phyloP scores from a whole-genome alignment of 306 rosid species.

The Boehmeria nivea region DNA sequence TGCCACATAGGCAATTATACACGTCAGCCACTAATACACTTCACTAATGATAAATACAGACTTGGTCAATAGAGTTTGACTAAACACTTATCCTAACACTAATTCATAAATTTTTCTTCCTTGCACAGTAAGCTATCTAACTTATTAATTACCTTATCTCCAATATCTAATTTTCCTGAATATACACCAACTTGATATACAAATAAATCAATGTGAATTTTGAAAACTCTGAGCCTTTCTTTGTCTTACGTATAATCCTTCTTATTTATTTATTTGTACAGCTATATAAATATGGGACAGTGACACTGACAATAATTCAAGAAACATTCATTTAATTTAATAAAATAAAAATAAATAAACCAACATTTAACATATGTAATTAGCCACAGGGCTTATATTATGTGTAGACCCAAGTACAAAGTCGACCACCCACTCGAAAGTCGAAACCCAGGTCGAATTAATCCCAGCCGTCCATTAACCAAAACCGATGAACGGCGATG shows the following conservation, averaged over 20 bases:
- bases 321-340: neutral
- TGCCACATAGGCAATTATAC: too few relatives aligned
- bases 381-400: neutral
- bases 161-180: neutral
- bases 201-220: neutral
- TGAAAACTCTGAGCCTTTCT: too few relatives aligned
- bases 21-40: too few relatives aligned
- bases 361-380: neutral
- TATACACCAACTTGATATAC: neutral
- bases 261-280: too few relatives aligned
- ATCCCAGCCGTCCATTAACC: too few relatives aligned
- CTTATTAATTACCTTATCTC: neutral
- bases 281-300: neutral
- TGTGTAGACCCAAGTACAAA: neutral
- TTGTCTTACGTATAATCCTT: neutral
- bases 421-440: constrained; percentile 7
- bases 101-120: too few relatives aligned
- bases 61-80: too few relatives aligned
- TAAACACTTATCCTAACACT: too few relatives aligned
- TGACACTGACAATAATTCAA: neutral
- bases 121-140: neutral
- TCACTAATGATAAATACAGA: too few relatives aligned
- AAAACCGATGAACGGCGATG: too few relatives aligned
- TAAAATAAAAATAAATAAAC: neutral
- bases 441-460: neutral